Conservation (phyloP, 306 rosid genomes). For the Dalbergia cochinchinensis region DNA sequence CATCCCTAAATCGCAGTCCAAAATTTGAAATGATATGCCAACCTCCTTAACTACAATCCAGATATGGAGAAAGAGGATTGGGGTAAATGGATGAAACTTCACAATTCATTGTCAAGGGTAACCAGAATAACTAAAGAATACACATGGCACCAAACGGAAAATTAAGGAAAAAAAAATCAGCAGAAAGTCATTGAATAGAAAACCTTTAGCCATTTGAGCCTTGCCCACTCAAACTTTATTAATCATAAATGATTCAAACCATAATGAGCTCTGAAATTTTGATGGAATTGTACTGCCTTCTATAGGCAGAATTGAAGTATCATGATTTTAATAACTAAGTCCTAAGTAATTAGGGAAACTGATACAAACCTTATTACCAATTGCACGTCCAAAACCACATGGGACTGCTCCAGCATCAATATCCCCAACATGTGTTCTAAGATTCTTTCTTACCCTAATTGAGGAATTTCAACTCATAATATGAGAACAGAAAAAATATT, state of each 20-base stretch:
- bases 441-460: conserved; percentile 91
- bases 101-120: conserved; percentile 20
- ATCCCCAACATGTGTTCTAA: conserved; percentile 94
- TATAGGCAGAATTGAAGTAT: conserved; percentile 14
- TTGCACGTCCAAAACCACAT: conserved; percentile 98
- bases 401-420: conserved; percentile 96
- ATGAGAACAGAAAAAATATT: conserved; percentile 41
- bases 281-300: conserved; percentile 34
- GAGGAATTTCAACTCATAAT: conserved; percentile 51
- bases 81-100: conserved; percentile 15
- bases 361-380: conserved; percentile 92
- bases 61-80: conserved; percentile 9
- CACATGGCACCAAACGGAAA: background rate
- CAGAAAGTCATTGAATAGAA: background rate
- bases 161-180: background rate
- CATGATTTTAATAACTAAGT: conserved; percentile 25
- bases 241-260: conserved; percentile 27
- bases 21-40: conserved; percentile 22
- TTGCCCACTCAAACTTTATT: conserved; percentile 26
- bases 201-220: conserved; percentile 19
- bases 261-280: conserved; percentile 21
- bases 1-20: conserved; percentile 31
- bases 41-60: conserved; percentile 28
- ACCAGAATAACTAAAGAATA: conserved; percentile 6
- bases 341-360: conserved; percentile 32